A percentile compares a stretch with the other conserved stretches of the same genome.
Evolutionary conservation across 2,329 filamentous ascomycete genomes (phyloP).

Genomic region (Fusarium ambrosium): DNA sequence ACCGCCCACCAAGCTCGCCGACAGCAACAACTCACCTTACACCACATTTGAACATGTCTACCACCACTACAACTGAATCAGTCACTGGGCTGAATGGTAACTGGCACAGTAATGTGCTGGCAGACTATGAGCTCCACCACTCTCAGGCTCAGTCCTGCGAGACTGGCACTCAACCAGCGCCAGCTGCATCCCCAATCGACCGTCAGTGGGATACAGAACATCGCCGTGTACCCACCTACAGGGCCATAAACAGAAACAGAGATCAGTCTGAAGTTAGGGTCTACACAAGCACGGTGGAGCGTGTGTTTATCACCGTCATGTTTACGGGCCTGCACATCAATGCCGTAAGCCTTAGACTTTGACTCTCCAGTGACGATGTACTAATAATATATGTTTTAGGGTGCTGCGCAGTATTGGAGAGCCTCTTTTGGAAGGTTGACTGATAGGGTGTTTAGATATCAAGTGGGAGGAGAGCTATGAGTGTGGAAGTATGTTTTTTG

Average conservation of each 20-base stretch:
- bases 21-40: neutral
- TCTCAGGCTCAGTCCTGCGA: neutral
- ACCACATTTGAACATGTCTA: conserved; percentile 12
- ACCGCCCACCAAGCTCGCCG: neutral
- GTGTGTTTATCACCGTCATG: conserved; percentile 25
- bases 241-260: conserved; percentile 9
- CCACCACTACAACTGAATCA: conserved; percentile 18
- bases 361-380: neutral
- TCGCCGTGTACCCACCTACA: conserved; percentile 28
- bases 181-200: neutral
- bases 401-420: conserved; percentile 31
- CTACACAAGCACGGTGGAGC: conserved; percentile 18
- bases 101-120: conserved; percentile 15
- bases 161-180: neutral
- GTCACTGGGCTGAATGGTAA: conserved; percentile 8
- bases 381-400: neutral
- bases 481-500: neutral
- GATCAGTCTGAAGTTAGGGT: conserved; percentile 23
- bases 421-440: conserved; percentile 27
- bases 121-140: conserved; percentile 35
- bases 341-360: conserved; percentile 7
- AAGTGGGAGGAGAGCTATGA: conserved; percentile 31
- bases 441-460: conserved; percentile 30
- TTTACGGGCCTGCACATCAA: conserved; percentile 23
- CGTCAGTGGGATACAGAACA: conserved; percentile 24